Evolutionary conservation across 2,329 filamentous ascomycete genomes (phyloP).

Genomic region (Pseudocercospora fuligena): DNA sequence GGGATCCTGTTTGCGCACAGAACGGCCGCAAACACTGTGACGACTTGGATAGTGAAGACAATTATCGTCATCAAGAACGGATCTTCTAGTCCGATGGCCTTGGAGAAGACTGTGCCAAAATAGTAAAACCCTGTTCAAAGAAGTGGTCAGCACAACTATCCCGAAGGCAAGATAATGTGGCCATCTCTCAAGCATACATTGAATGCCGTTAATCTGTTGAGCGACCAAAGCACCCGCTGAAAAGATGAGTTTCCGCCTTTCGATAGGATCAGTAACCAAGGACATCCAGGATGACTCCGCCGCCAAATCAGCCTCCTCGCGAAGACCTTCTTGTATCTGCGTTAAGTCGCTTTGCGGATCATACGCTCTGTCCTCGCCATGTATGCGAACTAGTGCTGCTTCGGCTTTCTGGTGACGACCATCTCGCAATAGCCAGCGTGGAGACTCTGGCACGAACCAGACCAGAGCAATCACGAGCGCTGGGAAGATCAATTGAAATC

Average conservation of each 20-base stretch:
- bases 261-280: background rate
- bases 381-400: background rate
- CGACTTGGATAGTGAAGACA: background rate
- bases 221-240: background rate
- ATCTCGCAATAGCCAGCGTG: background rate
- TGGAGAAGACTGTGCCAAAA: background rate
- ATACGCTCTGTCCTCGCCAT: background rate
- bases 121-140: background rate
- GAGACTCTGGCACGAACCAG: background rate
- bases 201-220: background rate
- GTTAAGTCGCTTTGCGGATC: background rate
- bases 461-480: background rate
- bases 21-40: background rate
- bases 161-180: background rate
- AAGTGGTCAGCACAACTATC: background rate
- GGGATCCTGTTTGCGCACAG: background rate
- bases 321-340: background rate
- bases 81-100: background rate
- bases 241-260: background rate
- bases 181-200: background rate
- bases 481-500: background rate
- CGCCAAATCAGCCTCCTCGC: background rate
- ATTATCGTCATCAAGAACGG: constrained; percentile 2
- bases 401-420: background rate
- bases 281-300: background rate